A percentile compares a stretch with the other conserved stretches of the same genome.
Evolutionary conservation across 2,329 filamentous ascomycete species (phyloP).

Genomic region (Aspergillus unguis): DNA sequence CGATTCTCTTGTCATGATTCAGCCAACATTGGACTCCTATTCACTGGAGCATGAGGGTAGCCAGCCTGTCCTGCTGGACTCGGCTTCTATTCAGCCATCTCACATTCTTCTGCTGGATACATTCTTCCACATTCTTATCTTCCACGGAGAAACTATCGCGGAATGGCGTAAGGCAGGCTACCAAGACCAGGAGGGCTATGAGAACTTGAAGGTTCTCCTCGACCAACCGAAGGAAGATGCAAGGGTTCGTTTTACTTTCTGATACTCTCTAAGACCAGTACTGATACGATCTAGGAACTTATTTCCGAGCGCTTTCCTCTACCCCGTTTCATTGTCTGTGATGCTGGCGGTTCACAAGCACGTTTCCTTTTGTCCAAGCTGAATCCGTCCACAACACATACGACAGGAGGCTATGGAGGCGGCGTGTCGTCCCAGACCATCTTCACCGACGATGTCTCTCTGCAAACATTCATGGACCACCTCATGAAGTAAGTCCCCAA

Average conservation of each 20-base stretch:
- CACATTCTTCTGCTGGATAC: conserved; percentile 94
- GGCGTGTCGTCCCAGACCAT: conserved; percentile 93
- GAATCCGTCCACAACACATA: conserved; percentile 96
- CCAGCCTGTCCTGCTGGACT: conserved; percentile 91
- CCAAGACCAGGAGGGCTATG: conserved; percentile 96
- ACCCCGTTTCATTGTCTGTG: conserved; percentile 96
- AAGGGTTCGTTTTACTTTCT: conserved; percentile 58
- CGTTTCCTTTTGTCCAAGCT: conserved; percentile 96
- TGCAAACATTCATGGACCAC: conserved; percentile 99
- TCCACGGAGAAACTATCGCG: conserved; percentile 96
- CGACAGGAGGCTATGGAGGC: conserved; percentile 85
- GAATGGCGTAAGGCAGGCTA: conserved; percentile 98
- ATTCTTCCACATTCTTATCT: conserved; percentile 99
- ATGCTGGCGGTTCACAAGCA: conserved; percentile 95
- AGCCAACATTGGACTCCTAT: conserved; percentile 95
- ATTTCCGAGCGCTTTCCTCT: conserved; percentile 98
- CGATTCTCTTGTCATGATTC: conserved; percentile 98
- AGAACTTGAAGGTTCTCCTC: conserved; percentile 84
- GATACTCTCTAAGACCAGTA: conserved; percentile 7
- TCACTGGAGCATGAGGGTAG: conserved; percentile 93
- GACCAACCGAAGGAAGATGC: conserved; percentile 97
- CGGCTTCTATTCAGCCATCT: conserved; percentile 89
- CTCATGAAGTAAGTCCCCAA: conserved; percentile 81
- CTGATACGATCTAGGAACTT: conserved; percentile 67
- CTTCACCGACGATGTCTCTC: conserved; percentile 95